Evolutionary conservation across 345 rosid species (phyloP).

Genomic region (Odontarrhena argentea): DNA sequence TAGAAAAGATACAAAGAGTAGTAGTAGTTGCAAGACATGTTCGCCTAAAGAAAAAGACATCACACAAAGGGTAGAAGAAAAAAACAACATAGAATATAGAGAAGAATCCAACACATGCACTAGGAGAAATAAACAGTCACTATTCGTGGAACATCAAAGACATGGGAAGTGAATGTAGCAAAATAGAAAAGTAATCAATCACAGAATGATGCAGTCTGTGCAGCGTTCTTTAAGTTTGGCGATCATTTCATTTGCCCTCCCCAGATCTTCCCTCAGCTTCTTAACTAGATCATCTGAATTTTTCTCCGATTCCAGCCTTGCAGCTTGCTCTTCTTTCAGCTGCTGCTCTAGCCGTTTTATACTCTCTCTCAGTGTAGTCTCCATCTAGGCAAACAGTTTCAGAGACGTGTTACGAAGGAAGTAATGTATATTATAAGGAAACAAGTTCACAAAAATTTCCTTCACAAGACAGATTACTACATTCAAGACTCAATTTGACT

Average conservation of each 20-base stretch:
- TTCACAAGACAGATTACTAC: too few species aligned
- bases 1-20: too few species aligned
- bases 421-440: too few species aligned
- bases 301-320: conserved; percentile 57
- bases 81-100: too few species aligned
- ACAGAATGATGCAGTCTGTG: conserved; percentile 60
- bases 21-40: too few species aligned
- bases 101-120: too few species aligned
- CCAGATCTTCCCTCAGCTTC: conserved; percentile 57
- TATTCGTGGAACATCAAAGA: neutral
- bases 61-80: too few species aligned
- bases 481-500: neutral
- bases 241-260: conserved; percentile 47
- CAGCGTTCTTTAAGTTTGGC: too few species aligned
- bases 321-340: conserved; percentile 69
- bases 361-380: conserved; percentile 56
- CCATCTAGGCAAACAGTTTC: conserved; percentile 47
- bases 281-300: conserved; percentile 56
- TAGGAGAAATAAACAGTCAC: neutral
- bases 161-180: too few species aligned
- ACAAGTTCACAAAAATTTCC: too few species aligned
- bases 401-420: too few species aligned
- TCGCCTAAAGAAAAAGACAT: too few species aligned
- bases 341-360: conserved; percentile 60
- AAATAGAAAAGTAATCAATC: conserved; percentile 9